phyloP scores from a whole-genome alignment of 345 rosid species.

The Hibiscus mutabilis region DNA sequence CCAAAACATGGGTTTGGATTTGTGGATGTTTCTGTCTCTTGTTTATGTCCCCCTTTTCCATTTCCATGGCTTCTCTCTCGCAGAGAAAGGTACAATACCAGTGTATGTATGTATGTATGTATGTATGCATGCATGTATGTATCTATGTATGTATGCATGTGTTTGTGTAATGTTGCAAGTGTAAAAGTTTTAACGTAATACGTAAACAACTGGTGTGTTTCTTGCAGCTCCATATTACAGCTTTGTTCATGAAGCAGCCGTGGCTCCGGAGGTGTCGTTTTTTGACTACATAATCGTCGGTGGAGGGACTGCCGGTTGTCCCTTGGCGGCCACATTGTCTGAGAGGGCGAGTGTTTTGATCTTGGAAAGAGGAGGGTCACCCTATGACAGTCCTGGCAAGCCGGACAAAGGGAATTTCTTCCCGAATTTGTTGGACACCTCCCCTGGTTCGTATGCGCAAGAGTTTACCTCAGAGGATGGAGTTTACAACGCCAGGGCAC shows the following conservation, averaged over 20 bases:
- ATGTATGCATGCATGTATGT: too few species aligned
- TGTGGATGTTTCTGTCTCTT: slow-evolving; percentile 12
- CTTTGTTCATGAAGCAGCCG: slow-evolving; percentile 54
- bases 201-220: not conserved
- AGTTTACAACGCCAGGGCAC: slow-evolving; percentile 64
- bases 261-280: slow-evolving; percentile 38
- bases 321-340: slow-evolving; percentile 74
- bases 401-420: slow-evolving; percentile 39
- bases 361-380: slow-evolving; percentile 78
- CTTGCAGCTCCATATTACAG: slow-evolving; percentile 42
- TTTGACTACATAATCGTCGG: slow-evolving; percentile 75
- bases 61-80: slow-evolving; percentile 27
- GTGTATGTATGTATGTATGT: too few species aligned
- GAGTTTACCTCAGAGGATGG: slow-evolving; percentile 71
- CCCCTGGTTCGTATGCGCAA: slow-evolving; percentile 55
- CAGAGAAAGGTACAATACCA: slow-evolving; percentile 35
- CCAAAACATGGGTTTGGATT: slow-evolving; percentile 19
- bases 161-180: too few species aligned
- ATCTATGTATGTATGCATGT: not conserved
- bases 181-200: not conserved
- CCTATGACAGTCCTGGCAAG: slow-evolving; percentile 41
- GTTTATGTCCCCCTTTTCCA: slow-evolving; percentile 20
- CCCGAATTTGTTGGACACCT: slow-evolving; percentile 29
- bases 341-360: slow-evolving; percentile 51
- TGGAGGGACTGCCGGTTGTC: slow-evolving; percentile 84